Percentiles rank a stretch among this genome's conserved stretches.
Evolutionary conservation across 257 asterid genomes (phyloP).

Genomic region (Anisodus tanguticus): DNA sequence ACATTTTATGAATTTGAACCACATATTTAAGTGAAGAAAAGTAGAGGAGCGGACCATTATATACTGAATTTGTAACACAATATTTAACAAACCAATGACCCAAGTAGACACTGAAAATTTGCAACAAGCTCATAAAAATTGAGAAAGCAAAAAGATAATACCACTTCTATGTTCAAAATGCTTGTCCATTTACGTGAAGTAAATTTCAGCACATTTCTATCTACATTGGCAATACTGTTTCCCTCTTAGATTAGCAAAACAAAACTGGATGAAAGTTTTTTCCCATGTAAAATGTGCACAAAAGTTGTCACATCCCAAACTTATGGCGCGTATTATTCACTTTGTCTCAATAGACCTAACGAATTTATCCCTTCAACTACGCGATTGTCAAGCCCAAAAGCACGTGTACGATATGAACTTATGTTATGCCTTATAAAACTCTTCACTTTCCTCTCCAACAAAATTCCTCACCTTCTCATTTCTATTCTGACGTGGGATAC

Average conservation of each 20-base stretch:
- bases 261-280: constrained; percentile 31
- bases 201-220: constrained; percentile 13
- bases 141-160: not conserved
- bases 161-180: not conserved
- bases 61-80: not conserved
- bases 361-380: no score
- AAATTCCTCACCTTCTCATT: no score
- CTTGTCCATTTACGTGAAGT: not conserved
- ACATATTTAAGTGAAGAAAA: not conserved
- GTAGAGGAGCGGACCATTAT: not conserved
- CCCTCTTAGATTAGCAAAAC: constrained; percentile 12
- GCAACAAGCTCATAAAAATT: not conserved
- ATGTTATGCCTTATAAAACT: not conserved
- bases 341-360: not conserved
- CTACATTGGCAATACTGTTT: constrained; percentile 2
- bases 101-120: not conserved
- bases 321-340: not conserved
- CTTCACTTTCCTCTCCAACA: not conserved
- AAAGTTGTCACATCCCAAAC: not conserved
- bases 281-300: constrained; percentile 34
- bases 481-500: no score
- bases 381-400: not conserved
- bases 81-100: no score
- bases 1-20: not conserved
- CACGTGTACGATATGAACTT: not conserved